These are phyloP conservation scores for Xylaria digitata DNA, from an alignment of 2,329 filamentous ascomycete species.

Conservation along the genomic window DNA sequence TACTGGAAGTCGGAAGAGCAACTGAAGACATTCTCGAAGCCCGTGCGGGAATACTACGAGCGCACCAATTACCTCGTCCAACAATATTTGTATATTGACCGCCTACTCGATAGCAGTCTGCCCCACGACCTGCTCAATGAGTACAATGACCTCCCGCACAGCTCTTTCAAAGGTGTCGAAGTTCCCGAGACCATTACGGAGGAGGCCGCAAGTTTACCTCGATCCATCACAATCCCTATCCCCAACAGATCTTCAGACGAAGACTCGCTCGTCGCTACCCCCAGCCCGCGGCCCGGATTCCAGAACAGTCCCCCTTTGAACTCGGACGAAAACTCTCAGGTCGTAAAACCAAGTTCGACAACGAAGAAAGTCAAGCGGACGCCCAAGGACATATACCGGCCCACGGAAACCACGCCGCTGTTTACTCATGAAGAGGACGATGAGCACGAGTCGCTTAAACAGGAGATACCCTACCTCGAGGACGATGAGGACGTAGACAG, in stretches of 20 bases:
- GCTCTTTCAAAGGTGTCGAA: constrained; percentile 65
- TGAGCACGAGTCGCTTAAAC: constrained; percentile 55
- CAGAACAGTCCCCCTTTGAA: constrained; percentile 20
- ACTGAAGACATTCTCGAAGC: constrained; percentile 75
- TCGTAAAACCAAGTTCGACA: constrained; percentile 35
- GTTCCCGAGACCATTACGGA: constrained; percentile 82
- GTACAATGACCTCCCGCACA: constrained; percentile 74
- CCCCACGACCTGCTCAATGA: constrained; percentile 92
- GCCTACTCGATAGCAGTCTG: constrained; percentile 89
- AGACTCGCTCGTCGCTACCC: constrained; percentile 2
- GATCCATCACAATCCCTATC: constrained; percentile 15
- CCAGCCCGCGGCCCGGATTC: constrained; percentile 29
- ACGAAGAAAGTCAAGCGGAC: constrained; percentile 76
- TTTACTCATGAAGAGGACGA: constrained; percentile 63
- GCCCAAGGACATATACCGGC: constrained; percentile 86
- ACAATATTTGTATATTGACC: constrained; percentile 93
- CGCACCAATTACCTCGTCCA: constrained; percentile 88
- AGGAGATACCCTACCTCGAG: constrained; percentile 76
- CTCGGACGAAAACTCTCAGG: constrained; percentile 29
- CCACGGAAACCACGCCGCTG: constrained; percentile 75
- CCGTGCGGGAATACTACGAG: constrained; percentile 88
- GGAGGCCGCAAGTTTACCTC: constrained; percentile 59
- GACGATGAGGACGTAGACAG: constrained; percentile 78
- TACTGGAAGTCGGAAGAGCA: constrained; percentile 88
- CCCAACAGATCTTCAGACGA: constrained; percentile 15